Evolutionary conservation across 306 rosid genomes (phyloP).

Genomic region (Cercis canadensis): DNA sequence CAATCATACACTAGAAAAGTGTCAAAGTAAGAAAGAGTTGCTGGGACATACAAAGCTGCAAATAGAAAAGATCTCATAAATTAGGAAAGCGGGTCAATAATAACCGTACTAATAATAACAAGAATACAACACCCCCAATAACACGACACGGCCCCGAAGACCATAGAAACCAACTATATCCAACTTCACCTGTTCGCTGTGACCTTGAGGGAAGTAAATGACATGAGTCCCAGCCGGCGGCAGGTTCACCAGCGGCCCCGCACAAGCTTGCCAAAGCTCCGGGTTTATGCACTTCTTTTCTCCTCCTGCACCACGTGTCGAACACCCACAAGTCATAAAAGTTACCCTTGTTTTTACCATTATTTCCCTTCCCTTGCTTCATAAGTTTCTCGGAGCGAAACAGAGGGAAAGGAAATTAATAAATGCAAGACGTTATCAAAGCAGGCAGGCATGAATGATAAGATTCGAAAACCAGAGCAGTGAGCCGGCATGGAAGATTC

Average conservation of each 20-base stretch:
- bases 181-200: conserved; percentile 73
- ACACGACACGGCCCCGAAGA: too few species aligned
- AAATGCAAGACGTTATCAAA: background rate
- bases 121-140: too few species aligned
- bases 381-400: background rate
- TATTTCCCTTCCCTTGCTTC: conserved; percentile 17
- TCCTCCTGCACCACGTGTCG: conserved; percentile 47
- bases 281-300: conserved; percentile 75
- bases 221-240: conserved; percentile 90
- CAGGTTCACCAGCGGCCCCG: conserved; percentile 89
- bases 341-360: background rate
- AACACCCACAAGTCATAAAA: conserved; percentile 13
- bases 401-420: background rate
- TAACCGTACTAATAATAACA: too few species aligned
- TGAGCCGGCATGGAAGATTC: too few species aligned
- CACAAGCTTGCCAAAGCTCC: conserved; percentile 98
- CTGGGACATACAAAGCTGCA: background rate
- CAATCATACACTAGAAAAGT: background rate
- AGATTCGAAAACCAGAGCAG: too few species aligned
- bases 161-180: background rate
- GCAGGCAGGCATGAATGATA: background rate
- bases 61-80: background rate
- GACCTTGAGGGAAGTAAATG: conserved; percentile 94
- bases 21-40: background rate
- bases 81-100: background rate